Percentiles rank a stretch among this genome's conserved stretches.
phyloP scores from a whole-genome alignment of 495 filamentous ascomycete species.

The Penicillium simplicissimum region DNA sequence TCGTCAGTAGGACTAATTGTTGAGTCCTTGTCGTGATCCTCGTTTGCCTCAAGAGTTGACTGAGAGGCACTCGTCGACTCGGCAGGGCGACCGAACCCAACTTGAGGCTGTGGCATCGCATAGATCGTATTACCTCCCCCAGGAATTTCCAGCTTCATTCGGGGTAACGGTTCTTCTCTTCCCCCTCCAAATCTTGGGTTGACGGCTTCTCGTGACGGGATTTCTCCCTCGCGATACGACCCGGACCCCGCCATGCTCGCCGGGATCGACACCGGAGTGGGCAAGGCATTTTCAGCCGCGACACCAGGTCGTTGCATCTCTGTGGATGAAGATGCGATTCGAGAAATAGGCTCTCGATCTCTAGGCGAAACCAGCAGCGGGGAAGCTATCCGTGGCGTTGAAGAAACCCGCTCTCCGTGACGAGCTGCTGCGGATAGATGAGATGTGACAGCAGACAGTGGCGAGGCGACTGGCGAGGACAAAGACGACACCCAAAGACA shows the following conservation, averaged over 20 bases:
- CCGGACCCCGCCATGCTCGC: slow-evolving; percentile 14
- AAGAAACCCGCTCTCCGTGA: slow-evolving; percentile 34
- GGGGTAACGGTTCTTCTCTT: slow-evolving; percentile 23
- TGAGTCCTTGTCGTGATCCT: slow-evolving; percentile 30
- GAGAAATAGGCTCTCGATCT: slow-evolving; percentile 24
- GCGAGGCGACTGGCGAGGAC: slow-evolving; percentile 38
- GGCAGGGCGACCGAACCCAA: slow-evolving; percentile 17
- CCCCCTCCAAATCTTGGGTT: slow-evolving; percentile 8
- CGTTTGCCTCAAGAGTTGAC: slow-evolving; percentile 18
- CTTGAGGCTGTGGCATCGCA: slow-evolving; percentile 20
- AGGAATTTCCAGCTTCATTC: slow-evolving; percentile 28
- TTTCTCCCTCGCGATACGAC: slow-evolving; percentile 27
- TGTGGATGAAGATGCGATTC: slow-evolving; percentile 7
- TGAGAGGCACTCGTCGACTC: slow-evolving; percentile 24
- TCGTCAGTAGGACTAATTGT: slow-evolving; percentile 39
- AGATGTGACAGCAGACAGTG: slow-evolving; percentile 38
- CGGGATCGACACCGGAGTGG: slow-evolving; percentile 17
- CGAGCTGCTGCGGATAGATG: slow-evolving; percentile 35
- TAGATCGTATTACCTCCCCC: slow-evolving; percentile 19
- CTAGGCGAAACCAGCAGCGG: slow-evolving; percentile 25
- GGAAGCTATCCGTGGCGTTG: slow-evolving; percentile 26
- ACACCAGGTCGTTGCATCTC: slow-evolving; percentile 36
- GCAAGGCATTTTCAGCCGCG: slow-evolving; percentile 42
- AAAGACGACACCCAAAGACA: slow-evolving; percentile 46
- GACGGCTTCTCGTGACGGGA: slow-evolving; percentile 12